Percentiles rank a stretch among this genome's conserved stretches.
Conservation (phyloP, 257 asterid genomes). For the Solanum chiquidenum region DNA sequence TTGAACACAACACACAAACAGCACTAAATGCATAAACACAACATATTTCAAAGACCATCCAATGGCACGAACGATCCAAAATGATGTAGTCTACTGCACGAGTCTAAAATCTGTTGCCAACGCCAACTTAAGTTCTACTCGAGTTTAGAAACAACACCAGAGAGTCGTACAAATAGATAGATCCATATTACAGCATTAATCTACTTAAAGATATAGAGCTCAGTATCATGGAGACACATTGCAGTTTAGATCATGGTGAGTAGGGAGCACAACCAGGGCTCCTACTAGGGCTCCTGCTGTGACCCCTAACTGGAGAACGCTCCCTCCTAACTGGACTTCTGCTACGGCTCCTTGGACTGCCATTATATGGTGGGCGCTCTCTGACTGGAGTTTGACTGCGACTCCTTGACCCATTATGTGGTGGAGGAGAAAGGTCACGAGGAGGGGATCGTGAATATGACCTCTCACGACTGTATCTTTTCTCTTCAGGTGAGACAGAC, state of each 20-base stretch:
- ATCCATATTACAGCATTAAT: background rate
- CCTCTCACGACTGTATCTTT: constrained; percentile 53
- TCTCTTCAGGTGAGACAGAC: constrained; percentile 65
- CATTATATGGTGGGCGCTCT: constrained; percentile 37
- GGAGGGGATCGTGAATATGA: constrained; percentile 45
- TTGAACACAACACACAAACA: background rate
- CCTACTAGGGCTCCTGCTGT: constrained; percentile 14
- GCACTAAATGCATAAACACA: background rate
- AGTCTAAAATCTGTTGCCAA: background rate
- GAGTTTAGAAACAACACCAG: background rate
- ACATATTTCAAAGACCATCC: background rate
- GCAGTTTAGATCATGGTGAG: background rate
- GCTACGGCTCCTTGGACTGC: constrained; percentile 39
- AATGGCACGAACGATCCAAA: background rate
- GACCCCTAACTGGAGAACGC: constrained; percentile 8
- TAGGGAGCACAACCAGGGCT: background rate
- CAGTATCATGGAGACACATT: background rate
- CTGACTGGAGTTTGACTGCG: constrained; percentile 40
- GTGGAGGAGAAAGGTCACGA: constrained; percentile 12
- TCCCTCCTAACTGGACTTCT: constrained; percentile 47
- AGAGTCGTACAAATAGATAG: background rate
- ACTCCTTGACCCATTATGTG: constrained; percentile 25
- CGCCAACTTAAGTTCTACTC: background rate
- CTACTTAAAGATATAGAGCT: background rate
- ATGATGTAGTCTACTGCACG: background rate